Evolutionary conservation across 192 early-diverging fungal genomes (phyloP).

Genomic region (Haplosporangium gracile): DNA sequence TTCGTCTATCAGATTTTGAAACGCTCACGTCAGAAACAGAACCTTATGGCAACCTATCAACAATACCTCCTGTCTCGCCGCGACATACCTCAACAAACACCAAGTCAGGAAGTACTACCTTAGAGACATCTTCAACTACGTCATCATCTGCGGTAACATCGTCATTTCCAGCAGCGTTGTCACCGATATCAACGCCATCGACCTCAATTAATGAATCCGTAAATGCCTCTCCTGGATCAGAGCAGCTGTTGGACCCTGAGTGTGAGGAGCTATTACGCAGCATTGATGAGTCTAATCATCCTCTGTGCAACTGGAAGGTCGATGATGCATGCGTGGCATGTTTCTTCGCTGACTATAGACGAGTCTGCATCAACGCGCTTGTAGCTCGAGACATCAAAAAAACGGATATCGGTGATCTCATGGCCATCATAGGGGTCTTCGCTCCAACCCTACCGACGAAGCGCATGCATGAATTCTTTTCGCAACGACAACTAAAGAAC

Average conservation of each 20-base stretch:
- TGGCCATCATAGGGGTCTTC: slow-evolving; percentile 30
- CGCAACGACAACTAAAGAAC: slow-evolving; percentile 14
- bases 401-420: slow-evolving; percentile 27
- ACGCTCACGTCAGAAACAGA: too few species aligned
- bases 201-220: slow-evolving; percentile 6
- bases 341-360: slow-evolving; percentile 13
- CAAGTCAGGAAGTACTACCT: background rate
- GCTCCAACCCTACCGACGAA: slow-evolving; percentile 25
- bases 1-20: background rate
- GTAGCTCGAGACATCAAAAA: slow-evolving; percentile 17
- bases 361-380: slow-evolving; percentile 26
- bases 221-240: slow-evolving; percentile 20
- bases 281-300: slow-evolving; percentile 31
- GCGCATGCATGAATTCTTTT: slow-evolving; percentile 31
- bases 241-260: slow-evolving; percentile 31
- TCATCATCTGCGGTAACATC: slow-evolving; percentile 17
- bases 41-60: too few species aligned
- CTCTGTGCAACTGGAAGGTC: slow-evolving; percentile 23
- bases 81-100: too few species aligned
- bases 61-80: too few species aligned
- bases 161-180: slow-evolving; percentile 2
- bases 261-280: slow-evolving; percentile 27
- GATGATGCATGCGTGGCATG: slow-evolving; percentile 19
- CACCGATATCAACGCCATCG: slow-evolving; percentile 18
- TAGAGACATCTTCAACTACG: background rate